phyloP scores from a whole-genome alignment of 179 eudicot genomes.

The Gypsophila paniculata region DNA sequence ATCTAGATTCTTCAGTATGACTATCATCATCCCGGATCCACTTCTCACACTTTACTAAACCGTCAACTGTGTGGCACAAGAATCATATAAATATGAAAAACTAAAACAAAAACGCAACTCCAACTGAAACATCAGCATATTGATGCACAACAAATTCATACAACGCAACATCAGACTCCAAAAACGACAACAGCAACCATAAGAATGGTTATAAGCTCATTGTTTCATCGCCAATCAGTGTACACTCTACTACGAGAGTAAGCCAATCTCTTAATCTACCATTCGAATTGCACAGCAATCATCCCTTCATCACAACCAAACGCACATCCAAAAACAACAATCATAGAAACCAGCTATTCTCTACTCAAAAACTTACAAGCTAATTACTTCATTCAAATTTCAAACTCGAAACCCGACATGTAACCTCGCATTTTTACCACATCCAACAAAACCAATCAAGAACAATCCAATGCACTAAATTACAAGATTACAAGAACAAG shows the following conservation, averaged over 20 bases:
- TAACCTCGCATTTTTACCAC: not conserved
- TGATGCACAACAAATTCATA: not conserved
- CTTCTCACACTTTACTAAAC: constrained; percentile 71
- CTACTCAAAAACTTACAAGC: too few relatives aligned
- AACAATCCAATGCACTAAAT: constrained; percentile 11
- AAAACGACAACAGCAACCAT: not conserved
- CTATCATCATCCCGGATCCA: constrained; percentile 78
- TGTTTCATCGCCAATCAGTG: too few relatives aligned
- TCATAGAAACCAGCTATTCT: too few relatives aligned
- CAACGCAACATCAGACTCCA: not conserved
- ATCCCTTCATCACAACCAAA: too few relatives aligned
- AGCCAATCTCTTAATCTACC: too few relatives aligned
- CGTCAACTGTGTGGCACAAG: constrained; percentile 53
- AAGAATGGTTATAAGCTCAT: too few relatives aligned
- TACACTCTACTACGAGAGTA: too few relatives aligned
- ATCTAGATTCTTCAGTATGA: constrained; percentile 54
- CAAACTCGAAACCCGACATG: too few relatives aligned
- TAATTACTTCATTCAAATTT: too few relatives aligned
- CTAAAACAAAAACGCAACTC: not conserved
- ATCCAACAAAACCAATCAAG: constrained; percentile 11
- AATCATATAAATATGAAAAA: too few relatives aligned
- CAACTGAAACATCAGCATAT: not conserved
- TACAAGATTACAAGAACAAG: not conserved
- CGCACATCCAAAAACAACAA: too few relatives aligned
- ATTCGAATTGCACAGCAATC: too few relatives aligned